Base-by-base conservation (phyloP, 148 eudicot species). In the Simmondsia chinensis region DNA sequence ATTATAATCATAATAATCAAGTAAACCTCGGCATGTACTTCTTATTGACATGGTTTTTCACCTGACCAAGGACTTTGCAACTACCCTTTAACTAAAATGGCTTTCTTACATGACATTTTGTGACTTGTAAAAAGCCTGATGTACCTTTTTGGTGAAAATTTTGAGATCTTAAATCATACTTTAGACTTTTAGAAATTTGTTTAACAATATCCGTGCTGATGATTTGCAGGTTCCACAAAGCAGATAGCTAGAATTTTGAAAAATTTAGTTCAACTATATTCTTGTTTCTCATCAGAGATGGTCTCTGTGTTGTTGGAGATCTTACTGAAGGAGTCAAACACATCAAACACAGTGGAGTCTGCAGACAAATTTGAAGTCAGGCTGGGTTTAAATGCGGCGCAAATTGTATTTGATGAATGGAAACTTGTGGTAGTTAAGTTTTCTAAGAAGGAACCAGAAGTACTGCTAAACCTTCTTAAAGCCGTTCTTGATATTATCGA, bases 241-340 rank as follows among this genome's bases (percentile, higher is more conserved):
- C 86, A 76, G 56, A 54, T 74, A 19, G 39, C 22, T 1, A 74
- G 65, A 57, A 37, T 60, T 20, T 42, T 82, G 62, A 74, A 77
- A 60, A 67, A 52, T 26, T 46, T 76, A 45, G 64, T 69, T 30
- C 68, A 70, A 9, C 40, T 86, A 39, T 91, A 91, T 71, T 68
- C 79, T 60, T 82, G 84, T 52, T 68, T 57, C 65, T 64, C 95
- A 33, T 52, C 71, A 5, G 89, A 91, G 57, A 77, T 82, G 28
- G 78, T 68, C 17, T 63, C 68, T 34, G 63, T 79, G 36, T 21
- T 82, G 22, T 43, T 79, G 64, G 79, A 76, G 51, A 62, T 79
- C 31, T 59, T 91, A 65, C 68, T 91, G 41, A 71, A 64, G 58
- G 61, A 68, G 40, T 61, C 74, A 48, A 71, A 71, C 39, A 59